Evolutionary conservation across 176 grass and related monocot genomes (phyloP).

Genomic region (Thalia dealbata): DNA sequence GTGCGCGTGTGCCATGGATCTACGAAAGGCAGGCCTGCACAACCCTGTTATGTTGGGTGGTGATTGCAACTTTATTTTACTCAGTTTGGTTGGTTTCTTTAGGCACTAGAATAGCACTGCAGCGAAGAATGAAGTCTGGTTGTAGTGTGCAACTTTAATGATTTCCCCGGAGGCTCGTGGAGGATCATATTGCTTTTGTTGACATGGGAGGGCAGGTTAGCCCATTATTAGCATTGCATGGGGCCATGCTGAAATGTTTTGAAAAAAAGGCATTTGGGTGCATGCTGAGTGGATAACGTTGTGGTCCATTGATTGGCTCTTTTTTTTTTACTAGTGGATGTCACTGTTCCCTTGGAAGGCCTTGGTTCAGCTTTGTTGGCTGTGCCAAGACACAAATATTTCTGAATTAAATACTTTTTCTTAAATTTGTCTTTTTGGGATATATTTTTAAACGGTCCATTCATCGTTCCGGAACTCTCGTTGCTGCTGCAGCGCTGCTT

Average conservation of each 20-base stretch:
- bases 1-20: constrained; percentile 1
- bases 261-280: not conserved
- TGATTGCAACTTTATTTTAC: not conserved
- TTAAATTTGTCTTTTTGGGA: not conserved
- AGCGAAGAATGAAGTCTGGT: not conserved
- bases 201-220: not conserved
- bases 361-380: not conserved
- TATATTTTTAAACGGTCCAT: not conserved
- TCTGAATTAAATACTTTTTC: not conserved
- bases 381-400: not conserved
- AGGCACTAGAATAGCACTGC: not conserved
- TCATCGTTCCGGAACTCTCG: not conserved
- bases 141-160: not conserved
- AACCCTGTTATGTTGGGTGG: not conserved
- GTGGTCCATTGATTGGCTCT: constrained; percentile 2
- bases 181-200: constrained; percentile 4
- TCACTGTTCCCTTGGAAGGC: not conserved
- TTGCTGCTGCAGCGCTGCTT: not conserved
- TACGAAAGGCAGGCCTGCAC: not conserved
- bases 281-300: constrained; percentile 1
- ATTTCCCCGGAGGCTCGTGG: not conserved
- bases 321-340: constrained; percentile 3
- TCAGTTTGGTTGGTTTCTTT: not conserved
- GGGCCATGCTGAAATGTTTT: not conserved
- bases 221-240: not conserved